These are phyloP conservation scores for Ceratocystis cacaofunesta DNA, from an alignment of 2,329 filamentous ascomycete species.

Conservation along the genomic window DNA sequence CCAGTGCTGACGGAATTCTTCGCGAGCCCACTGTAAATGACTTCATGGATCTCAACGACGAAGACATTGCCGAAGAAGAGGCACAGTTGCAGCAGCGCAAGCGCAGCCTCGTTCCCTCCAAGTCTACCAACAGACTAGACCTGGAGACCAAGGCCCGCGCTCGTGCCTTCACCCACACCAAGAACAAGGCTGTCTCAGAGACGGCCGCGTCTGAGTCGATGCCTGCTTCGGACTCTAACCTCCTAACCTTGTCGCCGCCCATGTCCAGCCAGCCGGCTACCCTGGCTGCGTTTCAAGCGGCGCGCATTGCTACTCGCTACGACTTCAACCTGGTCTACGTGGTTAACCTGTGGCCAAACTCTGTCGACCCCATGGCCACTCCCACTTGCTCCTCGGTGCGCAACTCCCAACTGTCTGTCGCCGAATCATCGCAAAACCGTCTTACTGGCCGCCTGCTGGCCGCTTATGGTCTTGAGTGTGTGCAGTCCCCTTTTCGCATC, in stretches of 20 bases:
- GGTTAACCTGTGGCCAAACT: conserved; percentile 41
- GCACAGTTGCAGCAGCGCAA: conserved; percentile 12
- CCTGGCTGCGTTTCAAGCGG: conserved; percentile 38
- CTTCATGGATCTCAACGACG: conserved; percentile 39
- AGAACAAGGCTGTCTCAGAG: not conserved
- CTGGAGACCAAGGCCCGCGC: conserved; percentile 5
- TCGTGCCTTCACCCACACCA: conserved; percentile 9
- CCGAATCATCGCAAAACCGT: conserved; percentile 18
- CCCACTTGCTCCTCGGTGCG: not conserved
- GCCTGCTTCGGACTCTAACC: conserved; percentile 22
- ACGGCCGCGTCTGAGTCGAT: conserved; percentile 3
- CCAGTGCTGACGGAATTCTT: conserved; percentile 23
- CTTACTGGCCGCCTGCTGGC: conserved; percentile 39
- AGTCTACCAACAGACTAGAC: conserved; percentile 4
- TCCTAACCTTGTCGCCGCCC: conserved; percentile 33
- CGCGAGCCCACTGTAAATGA: conserved; percentile 39
- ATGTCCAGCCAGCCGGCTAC: conserved; percentile 30
- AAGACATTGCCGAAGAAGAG: conserved; percentile 39
- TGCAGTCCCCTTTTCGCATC: conserved; percentile 38
- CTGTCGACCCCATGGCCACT: conserved; percentile 14
- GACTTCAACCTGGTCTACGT: conserved; percentile 45
- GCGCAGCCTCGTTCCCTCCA: not conserved
- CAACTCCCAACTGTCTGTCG: conserved; percentile 3
- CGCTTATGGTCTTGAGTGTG: conserved; percentile 37
- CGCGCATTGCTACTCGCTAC: conserved; percentile 40